Evolutionary conservation across 768 basidiomycete species (phyloP).

Genomic region (Exidia glandulosa): DNA sequence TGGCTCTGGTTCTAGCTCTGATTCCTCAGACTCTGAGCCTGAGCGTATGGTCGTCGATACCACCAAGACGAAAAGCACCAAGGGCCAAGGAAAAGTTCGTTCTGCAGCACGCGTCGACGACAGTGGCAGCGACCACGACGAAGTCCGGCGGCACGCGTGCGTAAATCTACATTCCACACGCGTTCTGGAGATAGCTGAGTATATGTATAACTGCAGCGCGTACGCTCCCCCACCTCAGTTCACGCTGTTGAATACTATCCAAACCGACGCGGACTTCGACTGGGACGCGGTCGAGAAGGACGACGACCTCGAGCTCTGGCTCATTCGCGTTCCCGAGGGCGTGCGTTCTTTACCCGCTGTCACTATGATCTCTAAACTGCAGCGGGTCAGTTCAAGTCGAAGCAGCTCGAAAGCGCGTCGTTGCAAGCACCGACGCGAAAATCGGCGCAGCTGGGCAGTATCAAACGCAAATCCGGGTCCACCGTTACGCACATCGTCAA

Average conservation of each 20-base stretch:
- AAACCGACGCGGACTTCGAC: conserved; percentile 43
- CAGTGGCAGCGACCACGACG: not conserved
- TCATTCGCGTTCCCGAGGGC: conserved; percentile 56
- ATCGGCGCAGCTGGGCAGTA: conserved; percentile 33
- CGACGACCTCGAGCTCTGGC: conserved; percentile 53
- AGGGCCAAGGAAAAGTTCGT: conserved; percentile 1
- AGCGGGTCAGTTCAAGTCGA: conserved; percentile 45
- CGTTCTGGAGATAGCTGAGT: conserved; percentile 9
- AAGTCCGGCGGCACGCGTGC: not conserved
- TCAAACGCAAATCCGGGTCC: conserved; percentile 43
- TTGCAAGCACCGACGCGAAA: conserved; percentile 34
- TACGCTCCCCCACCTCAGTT: conserved; percentile 48
- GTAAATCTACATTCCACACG: conserved; percentile 8
- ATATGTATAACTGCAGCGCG: conserved; percentile 22
- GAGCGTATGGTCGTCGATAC: conserved; percentile 12
- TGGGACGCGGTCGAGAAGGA: conserved; percentile 52
- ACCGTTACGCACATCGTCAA: conserved; percentile 16
- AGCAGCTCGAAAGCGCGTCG: conserved; percentile 43
- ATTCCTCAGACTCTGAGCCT: conserved; percentile 17
- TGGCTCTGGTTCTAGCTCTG: conserved; percentile 6
- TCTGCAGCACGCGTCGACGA: too few relatives aligned
- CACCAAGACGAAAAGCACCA: not conserved
- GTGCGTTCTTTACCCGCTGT: conserved; percentile 29
- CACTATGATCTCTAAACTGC: not conserved
- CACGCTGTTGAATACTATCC: conserved; percentile 31